Evolutionary conservation across 1,139 yeast genomes (phyloP), one percentile per base, ranked within the genome.

Genomic region (Suhomyces chickasaworum): DNA sequence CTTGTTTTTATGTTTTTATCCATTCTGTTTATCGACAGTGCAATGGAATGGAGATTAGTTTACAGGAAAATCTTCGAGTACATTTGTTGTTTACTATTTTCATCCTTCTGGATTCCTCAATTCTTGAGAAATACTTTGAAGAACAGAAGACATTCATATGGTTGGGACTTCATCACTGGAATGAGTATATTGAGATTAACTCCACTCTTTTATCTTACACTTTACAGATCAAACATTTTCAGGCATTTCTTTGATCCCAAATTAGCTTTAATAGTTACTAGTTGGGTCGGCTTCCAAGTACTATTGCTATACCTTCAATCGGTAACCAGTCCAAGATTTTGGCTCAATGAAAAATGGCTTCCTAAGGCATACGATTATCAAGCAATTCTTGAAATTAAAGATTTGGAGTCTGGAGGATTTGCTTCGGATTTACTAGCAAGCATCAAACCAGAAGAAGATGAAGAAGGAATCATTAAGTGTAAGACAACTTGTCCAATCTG

Each of bases 71-170:
- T 71, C 2, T 80, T 84, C 59, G 96, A 89, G 60, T 82, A 78
- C 49, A 46, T 76, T 1, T 68, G 79, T 0, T 61, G 85, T 5
- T 51, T 83, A 2, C 47, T 74, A 1, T 59, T 85, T 27, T 87
- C 83, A 61, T 87, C 96, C 0, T 83, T 80, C 55, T 91, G 97
- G 97, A 55, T 86, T n/a, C 97, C 97, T 0, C 99, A 91, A 63
- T 85, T 89, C 42, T 80, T 83, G 51, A 75, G 97, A 56, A 89
- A 89, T 59, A 83, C 87, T 4, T 66, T 86, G 17, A 77, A 89
- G 47, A 93, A 93, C 21, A 74, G 88, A n/a, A 70, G 85, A 45
- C 70, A 73, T 33, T 80, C 90, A 4, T 83, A 87, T 54, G 66
- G 73, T 36, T 85, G 90, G 89, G 78, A 78, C 48, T 93, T 86